Percentiles rank a stretch among this genome's conserved stretches.
phyloP scores from a whole-genome alignment of 2,329 filamentous ascomycete genomes.

The Aspergillus intermedius region DNA sequence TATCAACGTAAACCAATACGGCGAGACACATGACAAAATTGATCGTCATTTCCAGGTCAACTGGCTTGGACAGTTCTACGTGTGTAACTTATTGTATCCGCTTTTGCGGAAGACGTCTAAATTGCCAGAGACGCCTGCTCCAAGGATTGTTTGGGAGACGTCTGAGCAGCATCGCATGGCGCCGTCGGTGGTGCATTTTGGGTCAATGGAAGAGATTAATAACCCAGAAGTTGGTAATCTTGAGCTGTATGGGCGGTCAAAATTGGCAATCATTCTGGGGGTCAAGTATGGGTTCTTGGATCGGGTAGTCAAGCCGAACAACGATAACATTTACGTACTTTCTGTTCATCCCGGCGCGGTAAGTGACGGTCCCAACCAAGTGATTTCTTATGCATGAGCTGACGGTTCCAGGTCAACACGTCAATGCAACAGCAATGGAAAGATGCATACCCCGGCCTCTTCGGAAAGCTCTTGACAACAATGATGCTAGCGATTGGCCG shows the following conservation, averaged over 20 bases:
- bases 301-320: constrained; percentile 38
- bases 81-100: constrained; percentile 38
- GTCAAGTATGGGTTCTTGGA: constrained; percentile 38
- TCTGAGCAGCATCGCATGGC: constrained; percentile 39
- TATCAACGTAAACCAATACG: constrained; percentile 39
- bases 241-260: constrained; percentile 37
- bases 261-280: constrained; percentile 40
- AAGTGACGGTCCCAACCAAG: neutral
- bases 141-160: constrained; percentile 37
- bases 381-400: neutral
- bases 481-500: constrained; percentile 31
- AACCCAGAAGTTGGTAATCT: constrained; percentile 27
- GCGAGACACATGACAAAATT: constrained; percentile 32
- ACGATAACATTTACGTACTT: constrained; percentile 37
- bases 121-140: constrained; percentile 26
- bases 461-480: constrained; percentile 33
- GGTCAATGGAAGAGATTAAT: constrained; percentile 40
- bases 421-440: constrained; percentile 44
- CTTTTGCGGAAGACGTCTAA: constrained; percentile 37
- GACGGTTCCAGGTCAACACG: constrained; percentile 34
- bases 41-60: constrained; percentile 40
- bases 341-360: constrained; percentile 37
- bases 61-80: constrained; percentile 42
- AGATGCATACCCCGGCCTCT: constrained; percentile 39
- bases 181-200: constrained; percentile 34